Evolutionary conservation across 306 rosid genomes (phyloP).

Genomic region (Datisca glomerata): DNA sequence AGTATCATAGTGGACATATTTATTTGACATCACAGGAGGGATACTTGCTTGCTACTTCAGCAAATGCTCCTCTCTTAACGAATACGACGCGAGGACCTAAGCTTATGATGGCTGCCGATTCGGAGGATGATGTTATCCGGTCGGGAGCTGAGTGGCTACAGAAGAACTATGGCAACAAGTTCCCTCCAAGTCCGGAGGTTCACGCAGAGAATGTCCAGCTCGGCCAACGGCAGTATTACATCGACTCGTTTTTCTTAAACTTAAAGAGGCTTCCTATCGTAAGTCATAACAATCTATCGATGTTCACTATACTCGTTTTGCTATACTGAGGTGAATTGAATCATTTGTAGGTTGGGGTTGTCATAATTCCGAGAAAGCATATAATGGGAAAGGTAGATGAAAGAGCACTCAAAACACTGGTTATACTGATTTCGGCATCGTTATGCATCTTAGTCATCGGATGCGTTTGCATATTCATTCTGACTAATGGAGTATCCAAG

Average conservation of each 20-base stretch:
- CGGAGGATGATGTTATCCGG: conserved; percentile 48
- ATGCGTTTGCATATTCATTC: conserved; percentile 83
- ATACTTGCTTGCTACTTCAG: conserved; percentile 83
- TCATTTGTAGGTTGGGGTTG: conserved; percentile 87
- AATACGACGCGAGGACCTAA: conserved; percentile 47
- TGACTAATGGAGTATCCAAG: conserved; percentile 97
- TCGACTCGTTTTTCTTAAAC: conserved; percentile 84
- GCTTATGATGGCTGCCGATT: conserved; percentile 81
- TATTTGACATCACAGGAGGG: conserved; percentile 89
- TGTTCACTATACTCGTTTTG: no score
- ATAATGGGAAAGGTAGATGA: conserved; percentile 97
- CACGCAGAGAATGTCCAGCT: conserved; percentile 80
- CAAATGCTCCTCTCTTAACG: conserved; percentile 57
- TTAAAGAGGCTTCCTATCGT: conserved; percentile 96
- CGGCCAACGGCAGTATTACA: conserved; percentile 60
- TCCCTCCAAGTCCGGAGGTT: conserved; percentile 64
- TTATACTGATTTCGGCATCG: conserved; percentile 85
- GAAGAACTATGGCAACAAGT: conserved; percentile 51
- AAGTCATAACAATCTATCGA: conserved; percentile 17
- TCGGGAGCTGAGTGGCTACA: conserved; percentile 71
- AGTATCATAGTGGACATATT: conserved; percentile 81
- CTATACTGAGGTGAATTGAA: no score
- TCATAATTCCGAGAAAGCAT: conserved; percentile 83
- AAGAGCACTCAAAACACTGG: conserved; percentile 86
- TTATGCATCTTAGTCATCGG: conserved; percentile 81